phyloP scores from a whole-genome alignment of 441 rosid genomes.

The Arabidopsis lyrata region DNA sequence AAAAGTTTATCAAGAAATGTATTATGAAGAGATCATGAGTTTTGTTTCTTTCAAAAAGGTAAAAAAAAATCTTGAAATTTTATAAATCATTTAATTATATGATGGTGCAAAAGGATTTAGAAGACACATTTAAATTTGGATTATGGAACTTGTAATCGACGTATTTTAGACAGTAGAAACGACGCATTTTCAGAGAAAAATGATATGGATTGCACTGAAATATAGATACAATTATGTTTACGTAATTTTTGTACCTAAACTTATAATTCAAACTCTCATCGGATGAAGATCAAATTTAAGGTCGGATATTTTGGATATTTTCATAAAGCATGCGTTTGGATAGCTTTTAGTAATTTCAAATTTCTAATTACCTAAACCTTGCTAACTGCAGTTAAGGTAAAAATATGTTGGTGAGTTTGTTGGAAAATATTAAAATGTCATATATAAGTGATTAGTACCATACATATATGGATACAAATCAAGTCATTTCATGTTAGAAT shows the following conservation, averaged over 20 bases:
- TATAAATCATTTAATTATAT: background rate
- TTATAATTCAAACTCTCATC: background rate
- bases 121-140: background rate
- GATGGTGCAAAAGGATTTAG: background rate
- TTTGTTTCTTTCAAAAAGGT: constrained; percentile 12
- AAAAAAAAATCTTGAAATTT: background rate
- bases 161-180: background rate
- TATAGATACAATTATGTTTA: no score
- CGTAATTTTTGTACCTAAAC: background rate
- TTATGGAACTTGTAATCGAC: background rate
- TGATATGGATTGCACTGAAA: background rate
- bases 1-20: constrained; percentile 34
- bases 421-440: background rate
- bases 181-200: background rate
- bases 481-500: no score
- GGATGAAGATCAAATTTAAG: no score
- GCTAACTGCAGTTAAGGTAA: no score
- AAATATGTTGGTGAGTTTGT: no score
- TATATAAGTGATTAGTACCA: no score
- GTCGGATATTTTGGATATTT: no score
- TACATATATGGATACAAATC: no score
- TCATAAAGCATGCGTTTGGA: no score
- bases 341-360: no score
- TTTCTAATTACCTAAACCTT: no score
- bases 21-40: constrained; percentile 31